These are phyloP conservation scores for Lotmaria passim DNA, from an alignment of 208 protist species.

Conservation along the genomic window DNA sequence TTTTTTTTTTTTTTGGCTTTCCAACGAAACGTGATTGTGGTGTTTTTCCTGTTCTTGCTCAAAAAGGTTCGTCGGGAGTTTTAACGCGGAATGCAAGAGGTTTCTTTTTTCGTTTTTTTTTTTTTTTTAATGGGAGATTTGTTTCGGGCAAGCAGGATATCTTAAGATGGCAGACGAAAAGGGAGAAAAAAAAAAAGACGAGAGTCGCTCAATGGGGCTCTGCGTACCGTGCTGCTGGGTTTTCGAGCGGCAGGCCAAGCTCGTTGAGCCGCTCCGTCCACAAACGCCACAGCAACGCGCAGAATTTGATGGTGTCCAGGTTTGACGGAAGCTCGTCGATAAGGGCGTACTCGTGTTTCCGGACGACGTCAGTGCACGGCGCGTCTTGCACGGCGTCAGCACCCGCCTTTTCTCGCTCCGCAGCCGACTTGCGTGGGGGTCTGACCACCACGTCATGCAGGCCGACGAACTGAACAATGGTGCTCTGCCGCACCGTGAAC, in stretches of 20 bases:
- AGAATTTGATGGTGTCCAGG: constrained; percentile 39
- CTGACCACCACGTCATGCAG: constrained; percentile 45
- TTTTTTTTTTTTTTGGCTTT: too few species aligned
- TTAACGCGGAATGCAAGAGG: too few species aligned
- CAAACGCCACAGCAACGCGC: constrained; percentile 37
- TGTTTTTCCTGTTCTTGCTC: too few species aligned
- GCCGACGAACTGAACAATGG: constrained; percentile 63
- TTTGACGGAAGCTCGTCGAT: constrained; percentile 25
- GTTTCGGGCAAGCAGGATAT: too few species aligned
- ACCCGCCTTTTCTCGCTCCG: neutral
- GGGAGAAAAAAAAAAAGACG: too few species aligned
- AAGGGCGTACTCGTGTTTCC: constrained; percentile 32
- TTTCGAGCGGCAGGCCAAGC: constrained; percentile 30
- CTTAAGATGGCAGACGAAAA: too few species aligned
- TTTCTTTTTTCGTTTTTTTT: too few species aligned
- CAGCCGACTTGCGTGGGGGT: constrained; percentile 24
- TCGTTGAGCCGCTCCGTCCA: constrained; percentile 28
- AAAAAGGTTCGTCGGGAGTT: too few species aligned
- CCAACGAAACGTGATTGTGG: too few species aligned
- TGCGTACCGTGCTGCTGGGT: constrained; percentile 37
- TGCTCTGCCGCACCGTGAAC: constrained; percentile 49
- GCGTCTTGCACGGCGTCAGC: constrained; percentile 5
- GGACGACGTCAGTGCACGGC: constrained; percentile 32
- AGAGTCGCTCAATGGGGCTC: constrained; percentile 38
- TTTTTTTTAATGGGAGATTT: too few species aligned